Percentiles rank a stretch among this genome's conserved stretches.
Evolutionary conservation across 768 basidiomycete species (phyloP).

Genomic region (Termitomyces bulborhizus): DNA sequence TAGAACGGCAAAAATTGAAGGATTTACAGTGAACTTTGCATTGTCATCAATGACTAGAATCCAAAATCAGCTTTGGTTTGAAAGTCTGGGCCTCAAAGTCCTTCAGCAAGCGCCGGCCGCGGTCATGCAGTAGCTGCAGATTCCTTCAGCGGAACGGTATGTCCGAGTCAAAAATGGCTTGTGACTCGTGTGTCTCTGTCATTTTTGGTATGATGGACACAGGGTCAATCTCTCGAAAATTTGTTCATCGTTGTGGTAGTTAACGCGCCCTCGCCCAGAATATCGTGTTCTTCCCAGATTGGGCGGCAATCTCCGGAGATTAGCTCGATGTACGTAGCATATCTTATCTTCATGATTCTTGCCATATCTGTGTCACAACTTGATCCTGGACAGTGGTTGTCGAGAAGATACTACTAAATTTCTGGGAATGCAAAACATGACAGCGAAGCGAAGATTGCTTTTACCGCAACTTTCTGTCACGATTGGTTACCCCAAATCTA

Average conservation of each 20-base stretch:
- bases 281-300: too few relatives aligned
- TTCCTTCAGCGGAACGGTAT: not conserved
- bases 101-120: not conserved
- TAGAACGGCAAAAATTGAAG: not conserved
- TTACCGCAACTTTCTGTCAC: too few relatives aligned
- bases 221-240: not conserved
- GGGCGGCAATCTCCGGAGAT: not conserved
- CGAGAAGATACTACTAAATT: not conserved
- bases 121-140: too few relatives aligned
- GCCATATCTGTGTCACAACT: too few relatives aligned
- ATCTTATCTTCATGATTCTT: too few relatives aligned
- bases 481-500: not conserved
- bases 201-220: not conserved
- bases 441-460: too few relatives aligned
- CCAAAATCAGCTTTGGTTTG: not conserved
- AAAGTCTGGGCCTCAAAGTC: not conserved
- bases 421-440: too few relatives aligned
- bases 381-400: too few relatives aligned
- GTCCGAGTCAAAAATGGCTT: not conserved
- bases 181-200: not conserved
- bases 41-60: too few relatives aligned
- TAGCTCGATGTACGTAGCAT: not conserved
- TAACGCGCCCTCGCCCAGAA: not conserved
- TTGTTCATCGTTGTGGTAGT: not conserved
- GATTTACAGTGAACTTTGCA: not conserved